Percentiles rank a stretch among this genome's conserved stretches.
Evolutionary conservation across 345 rosid genomes (phyloP).

Genomic region (Populus ilicifolia): DNA sequence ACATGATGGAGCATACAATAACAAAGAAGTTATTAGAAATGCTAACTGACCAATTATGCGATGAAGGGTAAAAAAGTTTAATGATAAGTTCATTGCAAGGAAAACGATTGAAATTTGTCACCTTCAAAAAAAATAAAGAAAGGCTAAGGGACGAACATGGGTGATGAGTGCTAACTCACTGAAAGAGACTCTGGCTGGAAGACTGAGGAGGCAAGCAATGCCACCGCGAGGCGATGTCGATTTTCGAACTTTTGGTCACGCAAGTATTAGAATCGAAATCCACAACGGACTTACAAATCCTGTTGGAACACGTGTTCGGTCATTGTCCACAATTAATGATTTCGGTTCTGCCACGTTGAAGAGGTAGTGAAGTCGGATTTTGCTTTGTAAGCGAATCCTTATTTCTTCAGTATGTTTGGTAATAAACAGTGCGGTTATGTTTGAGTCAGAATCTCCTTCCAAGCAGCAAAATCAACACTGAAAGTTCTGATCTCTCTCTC

Average conservation of each 20-base stretch:
- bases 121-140: neutral
- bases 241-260: neutral
- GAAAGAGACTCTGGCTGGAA: neutral
- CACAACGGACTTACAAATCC: neutral
- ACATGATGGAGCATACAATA: too few relatives aligned
- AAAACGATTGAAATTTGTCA: too few relatives aligned
- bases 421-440: neutral
- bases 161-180: neutral
- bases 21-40: too few relatives aligned
- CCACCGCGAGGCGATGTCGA: neutral
- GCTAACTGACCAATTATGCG: too few relatives aligned
- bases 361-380: neutral
- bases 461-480: conserved; percentile 46
- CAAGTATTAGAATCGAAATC: neutral
- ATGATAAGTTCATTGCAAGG: too few relatives aligned
- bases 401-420: neutral
- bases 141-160: neutral
- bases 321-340: neutral
- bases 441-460: neutral
- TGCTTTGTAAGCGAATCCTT: neutral
- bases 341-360: neutral
- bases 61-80: too few relatives aligned
- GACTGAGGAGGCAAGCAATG: neutral
- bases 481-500: conserved; percentile 74
- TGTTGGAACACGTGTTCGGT: neutral